Evolutionary conservation across 2,329 filamentous ascomycete genomes (phyloP), one percentile per base, ranked within the genome.

Genomic region (Endoconidiophora laricicola): DNA sequence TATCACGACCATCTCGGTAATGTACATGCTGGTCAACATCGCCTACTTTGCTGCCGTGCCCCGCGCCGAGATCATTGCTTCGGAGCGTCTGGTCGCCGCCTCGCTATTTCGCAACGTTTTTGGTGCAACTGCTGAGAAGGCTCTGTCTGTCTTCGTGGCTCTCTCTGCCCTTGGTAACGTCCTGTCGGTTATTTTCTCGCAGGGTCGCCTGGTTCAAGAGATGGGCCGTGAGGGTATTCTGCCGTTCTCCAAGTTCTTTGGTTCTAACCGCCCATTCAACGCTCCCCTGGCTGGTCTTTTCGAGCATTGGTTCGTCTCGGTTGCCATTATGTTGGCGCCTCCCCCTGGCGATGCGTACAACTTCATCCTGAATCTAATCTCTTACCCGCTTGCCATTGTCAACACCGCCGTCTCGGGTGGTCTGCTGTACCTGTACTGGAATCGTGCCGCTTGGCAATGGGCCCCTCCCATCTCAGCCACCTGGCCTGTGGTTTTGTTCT

Each of bases 111-210:
- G 69, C 46, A 76, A 76, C 58, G 70, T 76, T 55, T 72, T 74
- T 57, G 73, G 73, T 16, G 58, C 58, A 42, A 58, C 61, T 1
- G 76, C 76, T 12, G 76, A 79, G 62, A 68, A 72, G 18, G 76
- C 73, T 3, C 65, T 80, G 14, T 78, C 70, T 22, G 78, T 80
- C 49, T 80, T 83, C 54, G 77, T 83, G 20, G 78, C 79, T 0
- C 66, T 83, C 1, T 82, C 78, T 0, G 78, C 78, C 3, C 78
- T 81, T 55, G 79, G 78, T 24, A 83, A 82, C 56, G 75, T 83
- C 12, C 66, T 83, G 44, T 74, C 70, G 51, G 77, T 82, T 54
- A 81, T 81, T 54, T 83, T 83, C 62, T 78, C 78, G 0, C 78
- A 82, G 61, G 77, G 78, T 5, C 72, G 79, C 48, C 65, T 82